Conservation (phyloP, 1,284 basidiomycete genomes). For the Microbotryomycetes sp. region DNA sequence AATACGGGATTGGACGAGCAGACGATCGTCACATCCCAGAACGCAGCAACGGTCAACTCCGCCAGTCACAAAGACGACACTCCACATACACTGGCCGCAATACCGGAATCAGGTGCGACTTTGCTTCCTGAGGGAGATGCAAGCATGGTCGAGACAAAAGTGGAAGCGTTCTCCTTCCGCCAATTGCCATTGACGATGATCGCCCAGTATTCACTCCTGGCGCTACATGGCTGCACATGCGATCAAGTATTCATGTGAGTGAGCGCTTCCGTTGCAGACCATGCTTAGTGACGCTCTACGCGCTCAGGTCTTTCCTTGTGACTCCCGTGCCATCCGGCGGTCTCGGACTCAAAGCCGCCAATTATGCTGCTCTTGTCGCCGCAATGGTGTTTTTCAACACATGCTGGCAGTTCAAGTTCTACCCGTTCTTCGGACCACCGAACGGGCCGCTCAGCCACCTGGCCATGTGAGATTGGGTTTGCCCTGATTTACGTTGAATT, state of each 20-base stretch:
- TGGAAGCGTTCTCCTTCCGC: constrained; percentile 13
- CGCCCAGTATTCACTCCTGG: constrained; percentile 26
- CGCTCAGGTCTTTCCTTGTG: constrained; percentile 22
- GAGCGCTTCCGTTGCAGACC: not conserved
- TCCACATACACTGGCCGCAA: constrained; percentile 79
- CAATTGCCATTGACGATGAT: constrained; percentile 35
- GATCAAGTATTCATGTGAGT: constrained; percentile 34
- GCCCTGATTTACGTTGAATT: not conserved
- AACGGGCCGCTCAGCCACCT: constrained; percentile 31
- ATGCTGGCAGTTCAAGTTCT: constrained; percentile 34
- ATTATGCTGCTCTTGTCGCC: constrained; percentile 21
- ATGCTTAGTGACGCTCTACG: not conserved
- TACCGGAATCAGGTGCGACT: too few relatives aligned
- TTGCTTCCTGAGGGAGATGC: constrained; percentile 12
- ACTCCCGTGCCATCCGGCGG: constrained; percentile 19
- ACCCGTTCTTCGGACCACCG: constrained; percentile 34
- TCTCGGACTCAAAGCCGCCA: constrained; percentile 22
- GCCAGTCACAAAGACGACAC: constrained; percentile 88
- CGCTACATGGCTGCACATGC: constrained; percentile 30
- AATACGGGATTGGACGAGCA: constrained; percentile 58
- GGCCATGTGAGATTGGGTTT: constrained; percentile 25
- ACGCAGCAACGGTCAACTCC: constrained; percentile 50
- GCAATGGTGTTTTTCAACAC: constrained; percentile 5
- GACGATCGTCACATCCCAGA: constrained; percentile 11
- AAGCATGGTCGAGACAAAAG: constrained; percentile 20